A percentile compares a stretch with the other conserved stretches of the same genome.
Evolutionary conservation across 805 yeast species (phyloP).

Genomic region (Jamesozyma gamospora): DNA sequence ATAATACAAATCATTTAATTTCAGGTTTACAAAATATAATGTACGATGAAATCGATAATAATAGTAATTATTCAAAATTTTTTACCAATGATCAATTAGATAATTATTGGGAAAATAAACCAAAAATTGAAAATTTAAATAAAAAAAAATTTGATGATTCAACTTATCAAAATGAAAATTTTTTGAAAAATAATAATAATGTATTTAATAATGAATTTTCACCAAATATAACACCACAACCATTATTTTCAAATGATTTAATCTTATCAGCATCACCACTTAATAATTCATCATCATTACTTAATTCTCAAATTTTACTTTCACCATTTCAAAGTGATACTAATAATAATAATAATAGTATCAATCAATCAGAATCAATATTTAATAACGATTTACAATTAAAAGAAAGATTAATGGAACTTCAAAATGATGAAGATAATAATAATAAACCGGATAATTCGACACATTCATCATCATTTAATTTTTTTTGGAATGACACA

Average conservation of each 20-base stretch:
- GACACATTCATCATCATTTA: neutral
- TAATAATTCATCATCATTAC: neutral
- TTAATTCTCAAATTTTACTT: too few species aligned
- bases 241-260: conserved; percentile 1
- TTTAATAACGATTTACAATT: conserved; percentile 5
- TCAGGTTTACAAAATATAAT: conserved; percentile 28
- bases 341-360: neutral
- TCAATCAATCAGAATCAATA: conserved; percentile 2
- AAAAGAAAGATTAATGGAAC: conserved; percentile 13
- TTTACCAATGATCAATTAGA: conserved; percentile 31
- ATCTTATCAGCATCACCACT: neutral
- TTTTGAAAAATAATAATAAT: neutral
- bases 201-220: conserved; percentile 1
- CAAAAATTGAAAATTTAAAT: neutral
- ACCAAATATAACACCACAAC: neutral
- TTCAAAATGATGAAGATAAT: conserved; percentile 7
- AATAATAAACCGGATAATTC: neutral
- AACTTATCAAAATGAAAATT: too few species aligned
- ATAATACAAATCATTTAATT: conserved; percentile 22
- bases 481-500: too few species aligned
- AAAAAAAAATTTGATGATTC: neutral
- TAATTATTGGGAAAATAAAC: conserved; percentile 23
- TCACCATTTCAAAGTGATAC: neutral
- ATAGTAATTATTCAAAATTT: conserved; percentile 24
- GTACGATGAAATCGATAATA: conserved; percentile 24